Evolutionary conservation across 2,329 filamentous ascomycete species (phyloP).

Genomic region (Neocatenulostroma microsporum): DNA sequence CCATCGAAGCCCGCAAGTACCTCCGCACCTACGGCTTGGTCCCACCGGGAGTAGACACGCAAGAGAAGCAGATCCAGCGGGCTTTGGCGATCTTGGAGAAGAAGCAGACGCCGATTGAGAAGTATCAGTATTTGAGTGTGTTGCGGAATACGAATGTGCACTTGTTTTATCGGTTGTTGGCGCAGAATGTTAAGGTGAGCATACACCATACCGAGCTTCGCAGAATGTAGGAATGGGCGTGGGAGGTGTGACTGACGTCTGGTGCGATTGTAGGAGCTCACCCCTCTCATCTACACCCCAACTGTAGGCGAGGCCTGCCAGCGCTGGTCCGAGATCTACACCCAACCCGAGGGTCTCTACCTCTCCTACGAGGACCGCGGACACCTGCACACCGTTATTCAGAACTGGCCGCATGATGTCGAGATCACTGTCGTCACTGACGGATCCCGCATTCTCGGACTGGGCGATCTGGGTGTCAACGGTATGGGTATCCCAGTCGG

Average conservation of each 20-base stretch:
- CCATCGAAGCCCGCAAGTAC: constrained; percentile 43
- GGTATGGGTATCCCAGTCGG: constrained; percentile 97
- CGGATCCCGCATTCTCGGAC: constrained; percentile 82
- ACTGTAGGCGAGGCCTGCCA: constrained; percentile 94
- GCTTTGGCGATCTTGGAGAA: constrained; percentile 63
- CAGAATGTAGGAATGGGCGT: too few relatives aligned
- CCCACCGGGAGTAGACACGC: constrained; percentile 44
- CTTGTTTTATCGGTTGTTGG: constrained; percentile 74
- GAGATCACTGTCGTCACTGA: constrained; percentile 97
- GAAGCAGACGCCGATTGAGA: constrained; percentile 65
- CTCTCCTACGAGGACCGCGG: constrained; percentile 87
- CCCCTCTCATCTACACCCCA: constrained; percentile 78
- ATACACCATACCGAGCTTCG: neutral
- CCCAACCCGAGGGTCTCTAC: constrained; percentile 88
- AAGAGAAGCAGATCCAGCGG: constrained; percentile 48
- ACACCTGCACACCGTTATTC: constrained; percentile 77
- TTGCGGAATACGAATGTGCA: constrained; percentile 69
- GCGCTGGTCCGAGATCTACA: constrained; percentile 93
- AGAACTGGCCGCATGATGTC: constrained; percentile 89
- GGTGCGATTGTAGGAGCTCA: constrained; percentile 64
- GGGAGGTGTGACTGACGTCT: too few relatives aligned
- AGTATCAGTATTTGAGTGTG: constrained; percentile 72
- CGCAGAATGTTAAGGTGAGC: constrained; percentile 59
- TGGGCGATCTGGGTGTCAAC: constrained; percentile 92
- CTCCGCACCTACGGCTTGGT: constrained; percentile 47